Percentiles rank a stretch among this genome's conserved stretches.
Conservation (phyloP, 2,329 filamentous ascomycete genomes). For the Blumeria hordei region DNA sequence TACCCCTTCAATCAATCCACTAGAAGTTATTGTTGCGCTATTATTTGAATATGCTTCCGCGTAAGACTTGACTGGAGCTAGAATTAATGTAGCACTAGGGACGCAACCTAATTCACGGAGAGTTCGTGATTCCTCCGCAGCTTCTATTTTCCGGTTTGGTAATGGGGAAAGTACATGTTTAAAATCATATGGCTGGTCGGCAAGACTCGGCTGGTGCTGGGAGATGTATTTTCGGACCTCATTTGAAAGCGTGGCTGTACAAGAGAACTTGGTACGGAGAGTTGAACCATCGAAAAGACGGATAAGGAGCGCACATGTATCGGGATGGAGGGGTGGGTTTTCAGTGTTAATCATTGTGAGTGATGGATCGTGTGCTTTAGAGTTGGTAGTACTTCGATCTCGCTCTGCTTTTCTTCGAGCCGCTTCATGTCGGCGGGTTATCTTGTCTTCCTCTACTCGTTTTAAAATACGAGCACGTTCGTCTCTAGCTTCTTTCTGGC, state of each 20-base stretch:
- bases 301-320: slow-evolving; percentile 41
- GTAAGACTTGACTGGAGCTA: slow-evolving; percentile 44
- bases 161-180: slow-evolving; percentile 60
- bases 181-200: slow-evolving; percentile 47
- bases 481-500: slow-evolving; percentile 37
- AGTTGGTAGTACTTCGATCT: slow-evolving; percentile 8
- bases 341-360: slow-evolving; percentile 2
- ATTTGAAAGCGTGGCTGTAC: slow-evolving; percentile 31
- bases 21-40: slow-evolving; percentile 14
- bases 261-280: slow-evolving; percentile 47
- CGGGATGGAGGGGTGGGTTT: not conserved
- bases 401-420: slow-evolving; percentile 23
- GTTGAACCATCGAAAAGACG: slow-evolving; percentile 67
- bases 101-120: slow-evolving; percentile 47
- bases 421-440: slow-evolving; percentile 34
- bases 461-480: slow-evolving; percentile 49
- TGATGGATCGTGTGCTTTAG: slow-evolving; percentile 3
- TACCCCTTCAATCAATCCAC: slow-evolving; percentile 1
- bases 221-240: slow-evolving; percentile 64
- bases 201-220: slow-evolving; percentile 25
- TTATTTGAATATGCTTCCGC: slow-evolving; percentile 27
- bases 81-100: slow-evolving; percentile 61
- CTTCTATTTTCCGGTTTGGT: slow-evolving; percentile 50
- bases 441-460: slow-evolving; percentile 55
- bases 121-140: slow-evolving; percentile 45